Conservation (phyloP, 345 rosid genomes). For the Iberis pinnata region DNA sequence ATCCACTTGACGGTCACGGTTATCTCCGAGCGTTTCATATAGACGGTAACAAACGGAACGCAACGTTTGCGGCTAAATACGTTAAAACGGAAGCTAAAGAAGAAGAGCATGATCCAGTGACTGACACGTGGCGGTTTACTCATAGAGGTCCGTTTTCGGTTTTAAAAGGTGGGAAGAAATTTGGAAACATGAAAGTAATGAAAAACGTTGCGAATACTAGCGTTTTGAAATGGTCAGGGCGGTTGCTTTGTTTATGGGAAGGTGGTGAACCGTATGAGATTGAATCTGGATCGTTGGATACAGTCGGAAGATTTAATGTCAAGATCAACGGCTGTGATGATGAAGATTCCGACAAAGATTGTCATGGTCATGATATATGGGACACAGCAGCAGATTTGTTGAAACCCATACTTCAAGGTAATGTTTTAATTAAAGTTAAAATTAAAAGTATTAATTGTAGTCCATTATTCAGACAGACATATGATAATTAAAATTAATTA, state of each 20-base stretch:
- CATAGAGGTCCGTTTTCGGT: constrained; percentile 86
- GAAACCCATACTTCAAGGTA: constrained; percentile 71
- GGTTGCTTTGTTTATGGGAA: constrained; percentile 82
- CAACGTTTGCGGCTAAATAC: constrained; percentile 68
- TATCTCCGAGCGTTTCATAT: constrained; percentile 67
- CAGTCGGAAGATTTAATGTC: constrained; percentile 45
- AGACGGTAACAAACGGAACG: constrained; percentile 36
- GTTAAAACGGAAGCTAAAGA: constrained; percentile 73
- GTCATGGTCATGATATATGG: constrained; percentile 32
- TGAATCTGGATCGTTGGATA: constrained; percentile 59
- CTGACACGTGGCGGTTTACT: constrained; percentile 75
- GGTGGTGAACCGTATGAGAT: constrained; percentile 91
- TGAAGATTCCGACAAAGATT: constrained; percentile 11
- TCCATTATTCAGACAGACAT: constrained; percentile 31
- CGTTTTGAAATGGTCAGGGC: constrained; percentile 69
- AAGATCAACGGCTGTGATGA: constrained; percentile 35
- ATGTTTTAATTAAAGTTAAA: constrained; percentile 12
- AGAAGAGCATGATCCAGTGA: constrained; percentile 64
- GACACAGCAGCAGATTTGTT: constrained; percentile 56
- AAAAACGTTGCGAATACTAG: constrained; percentile 91
- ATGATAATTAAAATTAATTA: neutral
- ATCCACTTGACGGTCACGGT: constrained; percentile 88
- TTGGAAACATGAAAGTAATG: constrained; percentile 89
- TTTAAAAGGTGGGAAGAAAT: constrained; percentile 52
- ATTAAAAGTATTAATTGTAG: constrained; percentile 11